Evolutionary conservation across 108 stramenopile genomes (phyloP).

Genomic region (Fragilariopsis cylindrus): DNA sequence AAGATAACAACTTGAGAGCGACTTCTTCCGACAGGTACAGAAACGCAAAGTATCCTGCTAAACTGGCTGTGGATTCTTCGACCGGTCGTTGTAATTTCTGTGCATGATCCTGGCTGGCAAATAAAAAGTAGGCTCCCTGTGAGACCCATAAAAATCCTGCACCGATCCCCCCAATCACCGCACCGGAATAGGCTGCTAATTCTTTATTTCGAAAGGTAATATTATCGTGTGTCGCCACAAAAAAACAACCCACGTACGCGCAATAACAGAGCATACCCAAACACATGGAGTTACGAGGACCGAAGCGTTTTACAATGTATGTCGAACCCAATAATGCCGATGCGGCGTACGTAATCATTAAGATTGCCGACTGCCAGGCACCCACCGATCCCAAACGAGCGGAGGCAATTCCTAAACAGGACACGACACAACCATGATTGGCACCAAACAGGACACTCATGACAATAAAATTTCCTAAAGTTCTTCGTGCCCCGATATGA

Average conservation of each 20-base stretch:
- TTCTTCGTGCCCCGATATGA: background rate
- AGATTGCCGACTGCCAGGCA: slow-evolving; percentile 53
- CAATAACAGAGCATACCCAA: slow-evolving; percentile 71
- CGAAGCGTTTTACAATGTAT: slow-evolving; percentile 53
- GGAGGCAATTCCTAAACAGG: slow-evolving; percentile 60
- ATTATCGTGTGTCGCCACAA: slow-evolving; percentile 34
- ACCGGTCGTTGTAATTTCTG: background rate
- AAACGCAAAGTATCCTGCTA: slow-evolving; percentile 81
- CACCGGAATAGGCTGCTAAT: slow-evolving; percentile 53
- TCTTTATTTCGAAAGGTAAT: background rate
- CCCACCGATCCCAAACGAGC: slow-evolving; percentile 60
- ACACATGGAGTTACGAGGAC: slow-evolving; percentile 55
- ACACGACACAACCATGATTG: slow-evolving; percentile 61
- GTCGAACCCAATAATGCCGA: slow-evolving; percentile 74
- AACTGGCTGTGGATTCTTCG: slow-evolving; percentile 48
- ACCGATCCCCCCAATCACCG: slow-evolving; percentile 72
- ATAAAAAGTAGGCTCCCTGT: slow-evolving; percentile 78
- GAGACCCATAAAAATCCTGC: slow-evolving; percentile 82
- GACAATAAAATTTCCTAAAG: slow-evolving; percentile 42
- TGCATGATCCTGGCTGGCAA: slow-evolving; percentile 61
- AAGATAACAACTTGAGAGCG: slow-evolving; percentile 60
- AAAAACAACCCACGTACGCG: slow-evolving; percentile 71
- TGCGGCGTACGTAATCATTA: slow-evolving; percentile 66
- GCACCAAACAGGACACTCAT: slow-evolving; percentile 66
- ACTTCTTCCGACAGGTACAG: slow-evolving; percentile 73